Evolutionary conservation across 2,329 filamentous ascomycete genomes (phyloP).

Genomic region (Pezicula carpinea): DNA sequence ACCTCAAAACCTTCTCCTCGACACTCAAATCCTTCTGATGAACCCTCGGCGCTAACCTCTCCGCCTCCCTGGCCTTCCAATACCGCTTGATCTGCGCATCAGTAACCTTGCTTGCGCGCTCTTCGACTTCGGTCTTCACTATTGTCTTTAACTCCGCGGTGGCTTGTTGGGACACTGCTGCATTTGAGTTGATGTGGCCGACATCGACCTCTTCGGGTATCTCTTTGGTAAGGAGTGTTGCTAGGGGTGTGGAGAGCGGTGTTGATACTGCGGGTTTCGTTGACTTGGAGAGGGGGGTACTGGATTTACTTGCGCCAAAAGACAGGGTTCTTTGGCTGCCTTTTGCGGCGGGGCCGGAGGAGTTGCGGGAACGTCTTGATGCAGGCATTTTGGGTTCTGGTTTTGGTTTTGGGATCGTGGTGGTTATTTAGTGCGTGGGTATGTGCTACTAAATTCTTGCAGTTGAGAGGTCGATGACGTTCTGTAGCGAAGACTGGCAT

Average conservation of each 20-base stretch:
- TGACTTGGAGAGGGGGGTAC: slow-evolving; percentile 23
- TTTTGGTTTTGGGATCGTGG: not conserved
- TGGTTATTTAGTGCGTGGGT: not conserved
- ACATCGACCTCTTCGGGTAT: slow-evolving; percentile 5
- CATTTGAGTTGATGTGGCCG: slow-evolving; percentile 12
- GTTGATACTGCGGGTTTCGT: slow-evolving; percentile 4
- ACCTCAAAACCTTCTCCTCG: slow-evolving; percentile 80
- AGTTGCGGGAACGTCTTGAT: slow-evolving; percentile 33
- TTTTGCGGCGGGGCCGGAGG: slow-evolving; percentile 32
- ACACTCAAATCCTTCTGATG: slow-evolving; percentile 71
- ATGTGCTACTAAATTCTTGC: not conserved
- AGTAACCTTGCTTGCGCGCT: slow-evolving; percentile 58
- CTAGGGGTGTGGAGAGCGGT: slow-evolving; percentile 6
- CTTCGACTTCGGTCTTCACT: slow-evolving; percentile 45
- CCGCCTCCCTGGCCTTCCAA: slow-evolving; percentile 68
- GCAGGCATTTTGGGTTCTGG: slow-evolving; percentile 33
- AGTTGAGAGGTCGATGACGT: not conserved
- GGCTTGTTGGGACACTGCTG: slow-evolving; percentile 17
- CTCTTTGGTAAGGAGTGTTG: not conserved
- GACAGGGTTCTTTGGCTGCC: slow-evolving; percentile 53
- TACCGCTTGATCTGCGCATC: slow-evolving; percentile 70
- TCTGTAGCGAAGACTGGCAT: not conserved
- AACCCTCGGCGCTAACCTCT: slow-evolving; percentile 63
- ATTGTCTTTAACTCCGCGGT: slow-evolving; percentile 15
- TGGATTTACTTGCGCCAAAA: slow-evolving; percentile 59